Base-by-base conservation (phyloP, 129 eudicot species). In the Artemisia argyi region DNA sequence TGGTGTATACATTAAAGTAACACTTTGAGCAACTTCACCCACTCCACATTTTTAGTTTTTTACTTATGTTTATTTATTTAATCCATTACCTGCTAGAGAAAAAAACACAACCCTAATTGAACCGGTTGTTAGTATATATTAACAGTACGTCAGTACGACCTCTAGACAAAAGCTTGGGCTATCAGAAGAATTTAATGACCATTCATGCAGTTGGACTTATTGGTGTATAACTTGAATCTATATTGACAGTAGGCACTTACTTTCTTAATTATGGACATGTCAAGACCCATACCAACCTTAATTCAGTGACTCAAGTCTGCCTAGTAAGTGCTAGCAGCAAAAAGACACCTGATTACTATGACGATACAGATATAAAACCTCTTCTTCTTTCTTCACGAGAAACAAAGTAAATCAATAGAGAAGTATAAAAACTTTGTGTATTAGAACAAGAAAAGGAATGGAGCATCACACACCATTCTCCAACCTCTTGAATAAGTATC, bases 381-480 rank as follows among this genome's bases (percentile, higher is more conserved):
- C 35, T 39, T 32, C 22, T 18, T 22, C 4, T 14, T 24, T 17
- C 30, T 61, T 18, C 28, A 30, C 4, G 12, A 14, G 6, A 61
- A 61, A 24, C 18, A 28, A 61, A 7, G 48, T 44, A 61, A 24
- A 30, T 24, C 17, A 15, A 0, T 39, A 61, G 66, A 30, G 44
- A 61, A 61, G 47, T 61, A 13, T 61, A 61, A 3, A 26, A 50
- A 50, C 1, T 26, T 48, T 62, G 18, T 28, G 17, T 39, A 62
- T 30, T n/a, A 35, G n/a, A 73, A 61, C 35, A 48, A 2, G 8
- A 49, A 16, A 61, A 17, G 64, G 39, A 30, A 10, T 28, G 46
- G 14, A 51, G 42, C 62, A 62, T 35, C n/a, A 62, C 9, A 73
- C 68, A 30, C 32, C 78, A 35, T 19, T 73, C 71, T 6, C 53